phyloP scores from a whole-genome alignment of 805 yeast species.

The Clavispora santaluciae region DNA sequence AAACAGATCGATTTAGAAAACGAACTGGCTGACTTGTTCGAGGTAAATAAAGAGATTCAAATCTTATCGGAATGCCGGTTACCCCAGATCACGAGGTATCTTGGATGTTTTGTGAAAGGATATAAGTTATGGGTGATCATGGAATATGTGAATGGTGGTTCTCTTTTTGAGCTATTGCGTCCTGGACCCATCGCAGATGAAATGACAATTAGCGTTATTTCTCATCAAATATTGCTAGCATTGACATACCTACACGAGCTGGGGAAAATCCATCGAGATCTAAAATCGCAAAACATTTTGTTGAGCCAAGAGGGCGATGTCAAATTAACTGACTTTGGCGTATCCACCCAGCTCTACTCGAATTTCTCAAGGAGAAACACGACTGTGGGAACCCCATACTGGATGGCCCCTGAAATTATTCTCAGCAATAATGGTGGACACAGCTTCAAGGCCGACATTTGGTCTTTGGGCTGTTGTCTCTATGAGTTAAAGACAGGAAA shows the following conservation, averaged over 20 bases:
- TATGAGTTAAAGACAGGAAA: constrained; percentile 67
- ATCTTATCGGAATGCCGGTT: constrained; percentile 63
- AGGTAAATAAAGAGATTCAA: constrained; percentile 67
- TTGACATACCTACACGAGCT: constrained; percentile 60
- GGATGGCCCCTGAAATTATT: constrained; percentile 64
- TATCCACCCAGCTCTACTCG: constrained; percentile 38
- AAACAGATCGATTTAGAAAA: constrained; percentile 70
- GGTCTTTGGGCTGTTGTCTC: constrained; percentile 79
- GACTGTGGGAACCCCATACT: constrained; percentile 54
- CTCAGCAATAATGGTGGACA: constrained; percentile 55
- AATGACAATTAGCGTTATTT: constrained; percentile 44
- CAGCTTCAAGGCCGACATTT: constrained; percentile 59
- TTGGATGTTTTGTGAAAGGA: constrained; percentile 68
- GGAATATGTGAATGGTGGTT: constrained; percentile 80
- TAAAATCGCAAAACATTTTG: constrained; percentile 39
- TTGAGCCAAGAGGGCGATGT: constrained; percentile 34
- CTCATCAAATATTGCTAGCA: constrained; percentile 55
- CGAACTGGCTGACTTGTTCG: constrained; percentile 58
- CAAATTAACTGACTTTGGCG: constrained; percentile 44
- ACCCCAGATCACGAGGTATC: constrained; percentile 58
- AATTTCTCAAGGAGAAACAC: constrained; percentile 41
- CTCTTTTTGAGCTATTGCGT: constrained; percentile 57
- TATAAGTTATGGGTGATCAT: constrained; percentile 73
- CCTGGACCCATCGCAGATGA: constrained; percentile 58
- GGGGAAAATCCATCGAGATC: constrained; percentile 69